Evolutionary conservation across 2,329 filamentous ascomycete genomes (phyloP), one percentile per base, ranked within the genome.

Genomic region (Beauveria varroae): DNA sequence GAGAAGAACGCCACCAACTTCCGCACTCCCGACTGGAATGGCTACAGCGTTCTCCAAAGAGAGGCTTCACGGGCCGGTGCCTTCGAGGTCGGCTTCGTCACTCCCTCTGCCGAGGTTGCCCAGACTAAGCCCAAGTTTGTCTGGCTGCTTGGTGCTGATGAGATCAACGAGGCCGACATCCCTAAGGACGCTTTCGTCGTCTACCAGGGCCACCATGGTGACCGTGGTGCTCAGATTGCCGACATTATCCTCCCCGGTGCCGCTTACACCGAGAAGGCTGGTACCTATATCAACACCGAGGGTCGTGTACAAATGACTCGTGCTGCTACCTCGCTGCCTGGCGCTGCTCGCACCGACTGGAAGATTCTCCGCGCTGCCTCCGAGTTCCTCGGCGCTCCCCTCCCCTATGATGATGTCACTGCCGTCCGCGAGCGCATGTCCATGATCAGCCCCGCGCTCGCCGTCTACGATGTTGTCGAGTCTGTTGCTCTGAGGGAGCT

Each of bases 161-260:
- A 99, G 79, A 83, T 98, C 72, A 82, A 83, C 65, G 86, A 90
- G 67, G 83, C 85, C 63, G 92, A 97, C 68, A 90, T 99, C 62
- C 95, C 95, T 69, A 96, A 95, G 81, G 90, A 95, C 67, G 93
- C 95, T 14, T 99, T 98, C 73, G 88, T 99, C 64, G 85, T 99
- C 70, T 99, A 99, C 81, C 95, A 99, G 78, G 95, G 95, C 66
- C 95, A 99, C 76, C 95, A 99, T 76, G 95, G 95, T 76, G 95
- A 99, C 78, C 85, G 85, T 58, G 95, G 93, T 66, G 95, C 95
- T 60, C 89, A 96, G 76, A 85, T 97, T 64, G 95, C 95, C 54
- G 93, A 99, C 70, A 86, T 99, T 62, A 85, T 99, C 67, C 89
- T 99, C 22, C 95, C 95, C 30, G 93, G 92, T 67, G 92, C 92